Base-by-base conservation (phyloP, 2,329 filamentous ascomycete genomes). In the Fusarium begoniae region DNA sequence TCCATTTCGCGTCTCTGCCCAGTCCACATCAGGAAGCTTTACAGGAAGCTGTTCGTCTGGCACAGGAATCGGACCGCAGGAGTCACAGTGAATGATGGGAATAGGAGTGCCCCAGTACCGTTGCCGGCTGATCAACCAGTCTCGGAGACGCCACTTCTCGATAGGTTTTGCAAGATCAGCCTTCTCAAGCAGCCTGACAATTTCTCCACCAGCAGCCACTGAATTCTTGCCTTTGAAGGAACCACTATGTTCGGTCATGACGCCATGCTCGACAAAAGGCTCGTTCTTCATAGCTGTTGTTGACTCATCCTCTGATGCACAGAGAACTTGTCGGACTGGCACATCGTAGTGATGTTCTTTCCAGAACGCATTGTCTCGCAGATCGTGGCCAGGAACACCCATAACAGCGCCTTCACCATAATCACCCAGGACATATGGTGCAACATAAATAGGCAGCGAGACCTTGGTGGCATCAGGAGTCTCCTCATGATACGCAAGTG, bases 61-160 rank as follows among this genome's bases (percentile, higher is more conserved):
- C 2, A 97, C 94, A 3, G 94, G 91, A 3, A 97, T 93, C 5
- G 92, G 84, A 13, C 95, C 95, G 80, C 95, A 98, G 12, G 87
- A 87, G 24, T 83, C 81, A 79, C 95, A 97, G 82, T 98, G 94
- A 41, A 97, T 87, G 60, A 98, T 95, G 24, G 95, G 95, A 60
- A 98, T 97, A 1, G 95, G 95, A 0, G 94, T 90, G 20, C 95
- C 95, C 95, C 95, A 98, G 80, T 97, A 97, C 73, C 95, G 87
- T 82, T 98, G 95, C n/a, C 95, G 90, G 80, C 94, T 97, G 77
- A 98, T 92, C 63, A 98, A 85, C 95, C 95, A 98, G 82, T 98
- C 95, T 68, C 94, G 87, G 32, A 98, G 86, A 58, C 93, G 90
- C 94, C 94, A 97, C 70, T 90, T 93, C 67, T 93, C 90, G 14